Base-by-base conservation (phyloP, 176 grass and related monocot species). In the Tillandsia leiboldiana region DNA sequence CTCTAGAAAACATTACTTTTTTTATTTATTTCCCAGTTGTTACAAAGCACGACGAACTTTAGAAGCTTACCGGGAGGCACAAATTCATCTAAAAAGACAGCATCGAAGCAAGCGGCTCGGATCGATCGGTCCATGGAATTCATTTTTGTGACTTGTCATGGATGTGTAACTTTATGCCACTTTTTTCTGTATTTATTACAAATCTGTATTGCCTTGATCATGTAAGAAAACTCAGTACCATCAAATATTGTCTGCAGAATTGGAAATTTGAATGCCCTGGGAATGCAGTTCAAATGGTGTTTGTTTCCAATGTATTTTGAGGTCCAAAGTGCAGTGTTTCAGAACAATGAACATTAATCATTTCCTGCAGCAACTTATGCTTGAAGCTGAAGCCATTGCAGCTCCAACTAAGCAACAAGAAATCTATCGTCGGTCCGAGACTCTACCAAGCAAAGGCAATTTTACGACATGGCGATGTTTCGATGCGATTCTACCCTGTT, bases 1-100 rank as follows among this genome's bases (percentile, higher is more conserved):
- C 59, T 67, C 10, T 22, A 33, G 2, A 49, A 18, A n/a, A 53
- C 0, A 48, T 67, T 65, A 13, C 20, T 42, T 63, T 9, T 81
- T 68, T 87, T 12, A 80, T 69, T 63, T 12, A 18, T 65, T 22
- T 56, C 81, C 73, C 82, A 90, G 84, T 64, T 78, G 29, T 68
- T 15, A 49, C 68, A 51, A 61, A 81, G 70, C 91, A 96, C 76
- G 87, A 96, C 26, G 91, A 96, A 52, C 71, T 96, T 63, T 90
- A 90, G 76, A 61, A n/a, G 26, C 2, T 15, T 59, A 14, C 20
- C 0, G n/a, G 1, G 13, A 59, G 54, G 54, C 54, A 59, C 13
- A 59, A 14, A 59, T 42, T 42, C 33, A 42, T 42, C 33, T 42
- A 42, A 42, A 42, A 42, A 42, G 33, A 42, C 33, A 42, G 7